Base-by-base conservation (phyloP, 2,329 filamentous ascomycete genomes). In the Fusarium annulatum region DNA sequence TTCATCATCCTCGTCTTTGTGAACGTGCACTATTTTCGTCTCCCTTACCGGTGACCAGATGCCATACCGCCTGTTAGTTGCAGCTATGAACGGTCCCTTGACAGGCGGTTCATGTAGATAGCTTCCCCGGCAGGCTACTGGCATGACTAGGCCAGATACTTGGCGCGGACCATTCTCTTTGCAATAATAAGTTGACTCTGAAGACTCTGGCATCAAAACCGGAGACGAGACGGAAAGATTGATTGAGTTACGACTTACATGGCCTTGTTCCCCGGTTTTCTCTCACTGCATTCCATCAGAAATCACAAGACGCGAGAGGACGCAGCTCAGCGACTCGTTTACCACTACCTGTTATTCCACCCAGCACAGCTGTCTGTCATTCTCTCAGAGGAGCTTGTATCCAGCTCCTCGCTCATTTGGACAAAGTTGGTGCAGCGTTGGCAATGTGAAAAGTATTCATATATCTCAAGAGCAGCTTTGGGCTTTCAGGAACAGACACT, bases 191-290 rank as follows among this genome's bases (percentile, higher is more conserved):
- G 18, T n/a, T 61, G 38, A 53, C 55, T 42, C 62, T 39, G 23
- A 33, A 41, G 26, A n/a, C 36, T 41, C 21, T 30, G 10, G 3
- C 23, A 28, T 57, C 33, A 53, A n/a, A n/a, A 49, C 61, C 38
- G 43, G 36, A 30, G 26, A 38, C 30, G 26, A 30, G 26, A 38
- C 30, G 26, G 43, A 34, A 34, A 28, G 3, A 15, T 26, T 34
- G 41, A 36, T 39, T 39, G 21, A 30, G 26, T 39, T 41, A 42
- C 28, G 39, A 36, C 30, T 55, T 41, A 33, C 26, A 41, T 34
- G 30, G 26, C 49, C 61, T 21, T n/a, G 39, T 64, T 62, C 60
- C 55, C 62, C 56, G 53, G 46, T 46, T 45, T 61, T 59, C 64
- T 53, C 57, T 45, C 21, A 30, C 39, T 26, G 21, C 19, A n/a